These are phyloP conservation scores for Clohesyomyces aquaticus DNA, from an alignment of 495 filamentous ascomycete species.

Conservation along the genomic window DNA sequence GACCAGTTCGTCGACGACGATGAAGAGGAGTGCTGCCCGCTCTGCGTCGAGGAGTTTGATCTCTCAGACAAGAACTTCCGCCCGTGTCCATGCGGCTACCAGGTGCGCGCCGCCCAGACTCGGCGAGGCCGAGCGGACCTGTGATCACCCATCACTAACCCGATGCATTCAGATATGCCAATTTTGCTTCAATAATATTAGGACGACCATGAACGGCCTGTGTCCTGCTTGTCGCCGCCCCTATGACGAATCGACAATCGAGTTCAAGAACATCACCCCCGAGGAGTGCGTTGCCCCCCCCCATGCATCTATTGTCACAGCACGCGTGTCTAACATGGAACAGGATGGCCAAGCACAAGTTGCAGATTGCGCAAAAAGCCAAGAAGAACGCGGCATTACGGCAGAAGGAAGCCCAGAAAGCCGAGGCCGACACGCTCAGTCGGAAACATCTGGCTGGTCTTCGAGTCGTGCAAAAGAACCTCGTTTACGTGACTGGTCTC, in stretches of 20 bases:
- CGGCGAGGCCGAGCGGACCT: background rate
- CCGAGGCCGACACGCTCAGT: conserved; percentile 91
- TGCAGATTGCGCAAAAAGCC: conserved; percentile 84
- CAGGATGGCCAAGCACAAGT: conserved; percentile 58
- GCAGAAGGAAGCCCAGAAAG: conserved; percentile 93
- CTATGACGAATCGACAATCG: conserved; percentile 95
- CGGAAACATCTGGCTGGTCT: conserved; percentile 94
- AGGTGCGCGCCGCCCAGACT: conserved; percentile 61
- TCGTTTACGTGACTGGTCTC: conserved; percentile 96
- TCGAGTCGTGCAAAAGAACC: conserved; percentile 94
- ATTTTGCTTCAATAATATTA: conserved; percentile 99
- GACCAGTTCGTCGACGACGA: conserved; percentile 98
- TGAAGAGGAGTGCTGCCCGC: conserved; percentile 76
- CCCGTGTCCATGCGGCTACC: conserved; percentile 97
- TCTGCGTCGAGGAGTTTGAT: conserved; percentile 99
- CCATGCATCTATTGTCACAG: background rate
- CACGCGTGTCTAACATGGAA: conserved; percentile 12
- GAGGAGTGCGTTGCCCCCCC: conserved; percentile 73
- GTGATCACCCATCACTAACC: conserved; percentile 20
- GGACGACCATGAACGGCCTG: conserved; percentile 89
- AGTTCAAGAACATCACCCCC: conserved; percentile 88
- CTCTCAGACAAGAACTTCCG: conserved; percentile 95
- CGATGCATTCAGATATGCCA: conserved; percentile 77
- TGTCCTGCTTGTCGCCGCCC: conserved; percentile 94
- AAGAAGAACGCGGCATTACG: conserved; percentile 88